Base-by-base conservation (phyloP, 1,139 yeast species). In the Geotrichum citri-aurantii region DNA sequence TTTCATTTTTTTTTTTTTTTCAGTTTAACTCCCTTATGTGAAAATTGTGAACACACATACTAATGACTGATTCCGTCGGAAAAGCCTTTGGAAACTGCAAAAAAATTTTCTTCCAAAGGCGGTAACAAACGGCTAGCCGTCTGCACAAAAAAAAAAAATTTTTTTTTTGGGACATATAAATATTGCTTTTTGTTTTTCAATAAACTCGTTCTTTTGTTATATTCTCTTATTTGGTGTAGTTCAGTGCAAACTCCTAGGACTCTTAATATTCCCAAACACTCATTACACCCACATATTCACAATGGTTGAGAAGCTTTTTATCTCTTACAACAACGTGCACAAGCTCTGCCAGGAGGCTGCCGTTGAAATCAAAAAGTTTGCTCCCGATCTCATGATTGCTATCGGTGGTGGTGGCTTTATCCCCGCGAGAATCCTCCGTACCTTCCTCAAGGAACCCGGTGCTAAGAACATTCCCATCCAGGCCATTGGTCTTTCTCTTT, bases 371-470 rank as follows among this genome's bases (percentile, higher is more conserved):
- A 81, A 87, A 72, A 79, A 77, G 52, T 85, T 82, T 73, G 82
- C 85, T 69, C 97, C 97, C 31, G 93, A 88, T 73, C 79, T 90
- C 65, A 90, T 92, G 75, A 85, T 92, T 63, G 97, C 97, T 67
- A 89, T 92, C 69, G 82, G 88, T 69, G 96, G 96, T 63, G 96
- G 98, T 68, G 98, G 98, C 5, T 88, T 92, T 74, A 92, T 92
- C 63, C 98, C 98, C 19, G 97, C 98, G 31, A 83, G 98, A 72
- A 92, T 92, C 76, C 81, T 92, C 68, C 83, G 98, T 73, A 85
- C 97, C 0, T 92, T 92, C 75, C 78, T 92, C 68, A 91, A 90
- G 74, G 85, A 85, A 64, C 88, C 87, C 57, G 96, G 95, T 60
- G 81, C 87, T 64, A 91, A 93, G 67, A 91, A 90, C 72, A 88